phyloP scores from a whole-genome alignment of 2,329 filamentous ascomycete species.

The Akanthomyces muscarius region DNA sequence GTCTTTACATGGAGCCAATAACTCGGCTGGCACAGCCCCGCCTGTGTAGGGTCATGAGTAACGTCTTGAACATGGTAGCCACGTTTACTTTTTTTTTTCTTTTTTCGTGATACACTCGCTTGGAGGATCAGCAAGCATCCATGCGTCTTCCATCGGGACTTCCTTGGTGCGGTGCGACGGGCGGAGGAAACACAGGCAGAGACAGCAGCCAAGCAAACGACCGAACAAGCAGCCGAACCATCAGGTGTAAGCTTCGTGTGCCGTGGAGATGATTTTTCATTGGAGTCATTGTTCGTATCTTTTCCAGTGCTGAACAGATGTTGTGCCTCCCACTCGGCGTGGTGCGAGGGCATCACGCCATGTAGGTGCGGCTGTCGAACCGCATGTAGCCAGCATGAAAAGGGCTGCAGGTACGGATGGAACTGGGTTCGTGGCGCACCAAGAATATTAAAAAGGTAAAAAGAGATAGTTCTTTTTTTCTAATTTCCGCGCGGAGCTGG shows the following conservation, averaged over 20 bases:
- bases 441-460: background rate
- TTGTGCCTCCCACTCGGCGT: background rate
- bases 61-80: background rate
- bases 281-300: background rate
- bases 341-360: background rate
- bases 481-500: background rate
- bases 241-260: background rate
- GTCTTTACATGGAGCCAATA: conserved; percentile 1
- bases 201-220: background rate
- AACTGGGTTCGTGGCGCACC: background rate
- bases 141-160: background rate
- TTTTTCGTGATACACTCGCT: background rate
- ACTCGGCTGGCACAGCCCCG: background rate
- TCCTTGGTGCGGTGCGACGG: background rate
- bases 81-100: background rate
- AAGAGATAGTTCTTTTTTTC: background rate
- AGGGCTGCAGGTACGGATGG: conserved; percentile 6
- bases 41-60: background rate
- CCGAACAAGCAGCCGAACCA: background rate
- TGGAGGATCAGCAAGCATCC: background rate
- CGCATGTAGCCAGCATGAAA: background rate
- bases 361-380: background rate
- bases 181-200: background rate
- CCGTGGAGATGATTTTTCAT: no score
- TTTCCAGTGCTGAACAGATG: background rate